phyloP scores from a whole-genome alignment of 305 asterid species.

The Lippia alba region DNA sequence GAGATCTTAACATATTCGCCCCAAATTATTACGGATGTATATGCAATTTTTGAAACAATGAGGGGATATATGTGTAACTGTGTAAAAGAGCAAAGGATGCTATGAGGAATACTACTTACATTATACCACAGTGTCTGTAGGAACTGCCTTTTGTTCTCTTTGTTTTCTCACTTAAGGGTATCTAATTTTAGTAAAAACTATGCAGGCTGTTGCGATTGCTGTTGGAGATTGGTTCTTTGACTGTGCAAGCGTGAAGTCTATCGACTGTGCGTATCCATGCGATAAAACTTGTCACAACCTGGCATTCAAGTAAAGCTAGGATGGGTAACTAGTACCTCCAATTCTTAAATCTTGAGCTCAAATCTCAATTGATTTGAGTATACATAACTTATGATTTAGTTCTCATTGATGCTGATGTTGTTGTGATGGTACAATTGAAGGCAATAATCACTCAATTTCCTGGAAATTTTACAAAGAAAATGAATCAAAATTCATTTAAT shows the following conservation, averaged over 20 bases:
- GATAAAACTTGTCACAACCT: conserved; percentile 84
- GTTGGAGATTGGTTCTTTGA: conserved; percentile 95
- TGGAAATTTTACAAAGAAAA: conserved; percentile 25
- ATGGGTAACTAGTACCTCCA: neutral
- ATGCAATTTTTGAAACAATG: neutral
- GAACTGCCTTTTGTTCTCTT: neutral
- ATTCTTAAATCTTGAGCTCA: conserved; percentile 9
- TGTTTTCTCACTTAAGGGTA: neutral
- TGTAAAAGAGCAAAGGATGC: no score
- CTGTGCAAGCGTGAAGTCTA: conserved; percentile 51
- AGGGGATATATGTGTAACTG: neutral
- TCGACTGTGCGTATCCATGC: conserved; percentile 95
- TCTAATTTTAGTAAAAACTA: neutral
- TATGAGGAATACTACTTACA: no score
- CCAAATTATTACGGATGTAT: neutral
- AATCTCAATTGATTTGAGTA: conserved; percentile 21
- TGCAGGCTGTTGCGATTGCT: conserved; percentile 80
- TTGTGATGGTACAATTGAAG: conserved; percentile 21
- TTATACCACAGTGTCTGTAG: no score
- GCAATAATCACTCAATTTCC: conserved; percentile 40
- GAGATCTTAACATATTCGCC: no score
- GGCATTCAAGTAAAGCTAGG: conserved; percentile 58
- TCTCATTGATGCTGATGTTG: conserved; percentile 27
- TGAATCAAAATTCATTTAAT: conserved; percentile 4
- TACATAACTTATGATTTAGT: conserved; percentile 36